Conservation (phyloP, 495 filamentous ascomycete genomes). For the Aspergillus carlsbadensis region DNA sequence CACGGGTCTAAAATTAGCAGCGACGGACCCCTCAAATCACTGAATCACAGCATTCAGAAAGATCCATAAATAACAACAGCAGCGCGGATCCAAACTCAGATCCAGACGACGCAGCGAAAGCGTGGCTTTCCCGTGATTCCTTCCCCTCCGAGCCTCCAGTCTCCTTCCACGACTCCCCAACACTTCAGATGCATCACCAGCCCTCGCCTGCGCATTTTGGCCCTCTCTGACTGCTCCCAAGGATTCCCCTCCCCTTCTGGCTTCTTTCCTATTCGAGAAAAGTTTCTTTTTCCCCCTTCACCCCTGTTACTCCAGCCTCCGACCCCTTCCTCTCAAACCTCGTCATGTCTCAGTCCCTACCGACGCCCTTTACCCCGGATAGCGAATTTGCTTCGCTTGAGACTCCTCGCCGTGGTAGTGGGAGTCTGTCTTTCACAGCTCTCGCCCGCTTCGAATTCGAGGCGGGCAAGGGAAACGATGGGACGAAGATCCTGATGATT, state of each 20-base stretch:
- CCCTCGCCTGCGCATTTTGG: constrained; percentile 3
- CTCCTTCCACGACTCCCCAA: not conserved
- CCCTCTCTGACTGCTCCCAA: not conserved
- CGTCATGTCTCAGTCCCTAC: constrained; percentile 21
- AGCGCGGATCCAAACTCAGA: not conserved
- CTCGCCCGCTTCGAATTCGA: constrained; percentile 86
- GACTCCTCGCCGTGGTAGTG: constrained; percentile 25
- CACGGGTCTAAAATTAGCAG: constrained; percentile 17
- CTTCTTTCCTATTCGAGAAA: constrained; percentile 15
- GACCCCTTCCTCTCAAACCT: not conserved
- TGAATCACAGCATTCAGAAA: not conserved
- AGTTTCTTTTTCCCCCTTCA: constrained; percentile 1
- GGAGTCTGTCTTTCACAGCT: constrained; percentile 44
- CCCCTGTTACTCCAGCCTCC: not conserved
- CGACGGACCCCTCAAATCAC: constrained; percentile 10
- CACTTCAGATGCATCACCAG: constrained; percentile 12
- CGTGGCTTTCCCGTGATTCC: constrained; percentile 13
- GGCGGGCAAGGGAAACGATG: constrained; percentile 70
- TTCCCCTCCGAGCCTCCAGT: not conserved
- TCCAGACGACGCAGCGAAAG: not conserved
- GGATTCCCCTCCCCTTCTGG: not conserved
- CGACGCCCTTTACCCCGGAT: constrained; percentile 37
- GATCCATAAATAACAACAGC: constrained; percentile 12
- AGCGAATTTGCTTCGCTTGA: constrained; percentile 35
- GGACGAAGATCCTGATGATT: constrained; percentile 82